A percentile compares a stretch with the other conserved stretches of the same genome.
These are phyloP conservation scores for Zymoseptoria tritici DNA, from an alignment of 2,329 filamentous ascomycete species.

Conservation along the genomic window DNA sequence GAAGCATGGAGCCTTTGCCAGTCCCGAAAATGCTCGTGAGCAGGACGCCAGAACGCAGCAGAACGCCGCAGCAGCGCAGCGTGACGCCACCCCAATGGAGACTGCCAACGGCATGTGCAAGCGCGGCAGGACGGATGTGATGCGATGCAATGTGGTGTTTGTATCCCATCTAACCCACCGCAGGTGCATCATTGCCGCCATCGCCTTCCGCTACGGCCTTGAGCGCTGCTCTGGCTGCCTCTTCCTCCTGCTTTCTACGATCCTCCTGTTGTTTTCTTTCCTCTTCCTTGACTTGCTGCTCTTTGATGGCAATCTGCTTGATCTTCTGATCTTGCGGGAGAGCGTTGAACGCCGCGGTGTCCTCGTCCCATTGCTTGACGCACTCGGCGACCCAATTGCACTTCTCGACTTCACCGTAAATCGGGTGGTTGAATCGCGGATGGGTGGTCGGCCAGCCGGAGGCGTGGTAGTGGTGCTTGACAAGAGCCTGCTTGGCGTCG, in stretches of 20 bases:
- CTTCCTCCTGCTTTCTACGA: conserved; percentile 15
- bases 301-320: conserved; percentile 32
- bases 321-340: conserved; percentile 55
- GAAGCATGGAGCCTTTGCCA: background rate
- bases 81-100: background rate
- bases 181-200: background rate
- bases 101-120: background rate
- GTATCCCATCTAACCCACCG: background rate
- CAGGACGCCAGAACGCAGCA: background rate
- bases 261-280: conserved; percentile 14
- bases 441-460: conserved; percentile 63
- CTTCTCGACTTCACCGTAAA: conserved; percentile 61
- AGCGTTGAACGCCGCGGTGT: conserved; percentile 53
- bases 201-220: background rate
- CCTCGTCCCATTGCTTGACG: conserved; percentile 57
- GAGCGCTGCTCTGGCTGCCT: conserved; percentile 8
- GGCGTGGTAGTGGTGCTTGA: conserved; percentile 69
- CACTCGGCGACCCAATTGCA: conserved; percentile 64
- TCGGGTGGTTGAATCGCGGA: conserved; percentile 59
- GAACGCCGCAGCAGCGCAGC: background rate
- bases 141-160: background rate
- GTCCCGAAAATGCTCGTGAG: background rate
- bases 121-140: background rate
- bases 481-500: conserved; percentile 56
- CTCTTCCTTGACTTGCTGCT: conserved; percentile 15